Evolutionary conservation across 2,329 filamentous ascomycete genomes (phyloP), one percentile per base, ranked within the genome.

Genomic region (Exserohilum turcica): DNA sequence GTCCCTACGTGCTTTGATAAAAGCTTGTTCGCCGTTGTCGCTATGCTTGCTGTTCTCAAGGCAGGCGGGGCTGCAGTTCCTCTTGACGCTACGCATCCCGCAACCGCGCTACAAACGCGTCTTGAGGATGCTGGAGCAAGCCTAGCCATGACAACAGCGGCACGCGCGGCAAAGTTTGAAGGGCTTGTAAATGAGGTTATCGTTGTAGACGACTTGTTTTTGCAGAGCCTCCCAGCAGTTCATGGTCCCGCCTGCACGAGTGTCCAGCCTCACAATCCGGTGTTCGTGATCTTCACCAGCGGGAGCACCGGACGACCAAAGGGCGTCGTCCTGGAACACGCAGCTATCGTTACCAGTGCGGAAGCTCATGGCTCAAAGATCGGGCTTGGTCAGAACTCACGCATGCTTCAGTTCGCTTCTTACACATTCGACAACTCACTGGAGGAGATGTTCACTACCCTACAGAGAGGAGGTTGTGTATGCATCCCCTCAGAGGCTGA

Each of bases 391-490:
- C 60, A 59, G 1, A 61, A 54, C 2, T 61, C 64, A 9, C 60
- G 74, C 3, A 65, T 72, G 37, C 60, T 78, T 2, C 74, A 78
- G 45, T 77, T 76, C 36, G 69, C 73, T 1, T 71, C 80, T 1
- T 83, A 84, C 56, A 81, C 81, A 7, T 84, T 84, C 53, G 82
- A 84, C 53, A 81, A 81, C 43, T 80, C 79, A 52, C 78, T 83
- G 16, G 78, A 80, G 63, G 82, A 81, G 60, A 82, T 84, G 75
- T 76, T 83, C 10, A 82, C 79, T 52, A 82, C 81, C 0, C 73
- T 84, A n/a, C 74, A 76, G 18, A 67, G 72, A 12, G 81, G 81
- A 21, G 81, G 80, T 3, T 79, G 77, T 44, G 75, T 83, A 10
- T 83, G 80, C 60, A 80, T 84, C 5, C 80, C 82, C 0, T 83